phyloP scores from a whole-genome alignment of 129 eudicot species.

The Chrysanthemum seticuspe region DNA sequence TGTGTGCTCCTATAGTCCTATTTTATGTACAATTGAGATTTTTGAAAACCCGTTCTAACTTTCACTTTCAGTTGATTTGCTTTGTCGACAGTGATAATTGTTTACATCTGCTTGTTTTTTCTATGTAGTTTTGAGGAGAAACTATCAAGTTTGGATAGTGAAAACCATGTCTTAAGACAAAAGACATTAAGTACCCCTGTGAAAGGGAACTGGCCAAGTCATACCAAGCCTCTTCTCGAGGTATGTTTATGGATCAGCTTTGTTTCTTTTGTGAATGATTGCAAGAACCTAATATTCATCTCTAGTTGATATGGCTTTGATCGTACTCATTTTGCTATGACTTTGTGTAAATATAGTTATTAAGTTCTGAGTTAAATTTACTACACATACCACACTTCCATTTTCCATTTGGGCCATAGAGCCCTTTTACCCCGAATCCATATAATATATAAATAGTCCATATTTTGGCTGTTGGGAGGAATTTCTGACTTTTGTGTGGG shows the following conservation, averaged over 20 bases:
- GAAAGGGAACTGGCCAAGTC: constrained; percentile 60
- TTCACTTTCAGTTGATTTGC: neutral
- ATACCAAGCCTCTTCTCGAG: constrained; percentile 64
- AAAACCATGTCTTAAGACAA: constrained; percentile 85
- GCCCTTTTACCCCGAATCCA: constrained; percentile 7
- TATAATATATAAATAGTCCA: neutral
- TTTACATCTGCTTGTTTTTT: constrained; percentile 7
- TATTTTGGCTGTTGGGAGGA: constrained; percentile 8
- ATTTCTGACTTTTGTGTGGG: constrained; percentile 14
- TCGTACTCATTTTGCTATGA: neutral
- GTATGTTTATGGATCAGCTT: constrained; percentile 44
- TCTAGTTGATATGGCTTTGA: constrained; percentile 4
- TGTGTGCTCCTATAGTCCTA: neutral
- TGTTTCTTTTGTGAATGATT: neutral
- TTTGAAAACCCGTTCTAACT: neutral
- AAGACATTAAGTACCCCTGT: constrained; percentile 69
- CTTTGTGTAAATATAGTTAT: neutral
- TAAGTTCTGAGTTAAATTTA: neutral
- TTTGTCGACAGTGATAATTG: neutral
- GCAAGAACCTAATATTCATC: constrained; percentile 7
- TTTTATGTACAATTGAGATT: neutral
- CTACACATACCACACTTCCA: neutral
- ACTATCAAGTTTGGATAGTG: constrained; percentile 66
- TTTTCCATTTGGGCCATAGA: neutral
- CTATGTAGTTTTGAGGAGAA: constrained; percentile 77